These are phyloP conservation scores for Amaranthus palmeri DNA, from an alignment of 148 eudicot species.

Conservation along the genomic window DNA sequence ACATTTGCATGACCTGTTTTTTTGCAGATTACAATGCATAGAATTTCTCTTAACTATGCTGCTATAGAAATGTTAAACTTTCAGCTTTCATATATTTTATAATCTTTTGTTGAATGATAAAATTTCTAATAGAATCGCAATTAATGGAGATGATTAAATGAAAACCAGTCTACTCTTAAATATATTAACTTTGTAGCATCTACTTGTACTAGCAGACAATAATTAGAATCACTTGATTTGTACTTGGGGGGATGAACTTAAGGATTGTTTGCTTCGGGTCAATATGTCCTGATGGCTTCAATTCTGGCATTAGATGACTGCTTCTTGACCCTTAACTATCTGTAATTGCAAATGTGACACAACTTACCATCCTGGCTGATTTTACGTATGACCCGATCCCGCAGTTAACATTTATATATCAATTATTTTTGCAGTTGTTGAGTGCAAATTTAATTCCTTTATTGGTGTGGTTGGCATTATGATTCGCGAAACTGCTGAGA, in stretches of 20 bases:
- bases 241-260: not conserved
- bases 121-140: no score
- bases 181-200: no score
- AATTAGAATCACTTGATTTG: not conserved
- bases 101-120: no score
- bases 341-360: not conserved
- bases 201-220: not conserved
- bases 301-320: not conserved
- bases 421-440: slow-evolving; percentile 43
- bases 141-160: no score
- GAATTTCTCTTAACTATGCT: no score
- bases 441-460: slow-evolving; percentile 45
- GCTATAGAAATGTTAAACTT: no score
- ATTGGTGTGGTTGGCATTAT: slow-evolving; percentile 61
- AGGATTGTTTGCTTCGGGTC: not conserved
- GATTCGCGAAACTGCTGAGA: slow-evolving; percentile 78
- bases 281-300: not conserved
- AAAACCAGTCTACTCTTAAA: no score
- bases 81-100: no score
- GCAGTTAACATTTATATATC: not conserved
- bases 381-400: no score
- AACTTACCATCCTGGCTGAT: not conserved
- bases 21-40: no score
- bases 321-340: not conserved
- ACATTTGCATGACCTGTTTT: no score